phyloP scores from a whole-genome alignment of 179 eudicot species.

The Patellifolia procumbens region DNA sequence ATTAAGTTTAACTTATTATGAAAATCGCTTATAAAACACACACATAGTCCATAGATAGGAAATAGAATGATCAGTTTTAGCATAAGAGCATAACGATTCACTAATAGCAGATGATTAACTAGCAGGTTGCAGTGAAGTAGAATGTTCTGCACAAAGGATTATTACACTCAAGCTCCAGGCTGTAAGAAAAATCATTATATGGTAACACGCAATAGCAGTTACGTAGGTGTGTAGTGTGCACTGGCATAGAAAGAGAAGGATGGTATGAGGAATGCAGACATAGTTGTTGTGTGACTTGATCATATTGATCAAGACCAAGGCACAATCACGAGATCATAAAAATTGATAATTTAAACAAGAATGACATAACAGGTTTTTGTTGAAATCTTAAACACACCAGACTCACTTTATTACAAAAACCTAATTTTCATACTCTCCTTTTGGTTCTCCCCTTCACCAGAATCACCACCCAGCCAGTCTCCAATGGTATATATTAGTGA shows the following conservation, averaged over 20 bases:
- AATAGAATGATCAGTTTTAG: background rate
- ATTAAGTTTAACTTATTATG: too few species aligned
- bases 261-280: background rate
- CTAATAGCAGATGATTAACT: background rate
- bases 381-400: too few species aligned
- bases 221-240: background rate
- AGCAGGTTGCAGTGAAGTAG: background rate
- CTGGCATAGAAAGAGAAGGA: constrained; percentile 3
- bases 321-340: too few species aligned
- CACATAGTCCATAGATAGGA: too few species aligned
- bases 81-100: too few species aligned
- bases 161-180: too few species aligned
- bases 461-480: background rate
- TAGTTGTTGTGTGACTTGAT: background rate
- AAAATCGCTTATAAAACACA: too few species aligned
- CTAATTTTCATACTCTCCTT: background rate
- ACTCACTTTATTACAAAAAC: too few species aligned
- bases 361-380: too few species aligned
- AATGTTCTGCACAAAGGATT: background rate
- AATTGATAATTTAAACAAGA: too few species aligned
- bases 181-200: too few species aligned
- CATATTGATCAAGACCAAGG: background rate
- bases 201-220: too few species aligned
- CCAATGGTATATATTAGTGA: background rate
- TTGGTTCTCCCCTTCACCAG: background rate